phyloP scores from a whole-genome alignment of 345 rosid genomes.

The Balakata baccata region DNA sequence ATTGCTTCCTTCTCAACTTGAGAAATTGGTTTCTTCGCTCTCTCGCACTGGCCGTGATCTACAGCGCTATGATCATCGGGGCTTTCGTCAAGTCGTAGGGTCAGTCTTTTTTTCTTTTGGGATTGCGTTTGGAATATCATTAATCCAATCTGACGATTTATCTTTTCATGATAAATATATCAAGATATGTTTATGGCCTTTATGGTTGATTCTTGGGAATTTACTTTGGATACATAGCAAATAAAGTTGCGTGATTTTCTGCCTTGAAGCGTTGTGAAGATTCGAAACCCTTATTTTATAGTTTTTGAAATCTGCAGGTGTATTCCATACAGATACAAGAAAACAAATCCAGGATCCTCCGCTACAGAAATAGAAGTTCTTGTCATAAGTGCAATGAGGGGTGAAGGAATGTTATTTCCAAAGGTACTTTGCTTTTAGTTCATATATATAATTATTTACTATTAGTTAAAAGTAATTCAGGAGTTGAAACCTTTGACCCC shows the following conservation, averaged over 20 bases:
- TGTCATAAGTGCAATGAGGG: conserved; percentile 53
- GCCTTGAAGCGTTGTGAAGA: neutral
- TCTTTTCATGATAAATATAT: neutral
- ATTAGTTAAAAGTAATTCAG: too few species aligned
- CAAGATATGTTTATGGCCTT: too few species aligned
- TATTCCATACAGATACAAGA: conserved; percentile 54
- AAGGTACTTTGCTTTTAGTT: conserved; percentile 34
- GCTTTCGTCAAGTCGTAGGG: conserved; percentile 76
- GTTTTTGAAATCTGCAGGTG: conserved; percentile 37
- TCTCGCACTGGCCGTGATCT: conserved; percentile 68
- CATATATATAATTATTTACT: too few species aligned
- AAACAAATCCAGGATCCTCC: conserved; percentile 7
- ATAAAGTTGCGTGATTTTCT: too few species aligned
- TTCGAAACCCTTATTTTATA: neutral
- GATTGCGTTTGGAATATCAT: neutral
- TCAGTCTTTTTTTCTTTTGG: conserved; percentile 18
- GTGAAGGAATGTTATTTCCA: conserved; percentile 56
- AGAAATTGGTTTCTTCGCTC: conserved; percentile 40
- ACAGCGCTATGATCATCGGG: conserved; percentile 57
- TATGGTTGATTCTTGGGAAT: neutral
- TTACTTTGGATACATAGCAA: neutral
- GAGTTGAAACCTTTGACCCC: too few species aligned
- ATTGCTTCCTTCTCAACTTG: conserved; percentile 35
- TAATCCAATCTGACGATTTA: neutral
- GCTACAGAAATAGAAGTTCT: conserved; percentile 50